phyloP scores from a whole-genome alignment of 257 asterid species.

The Petrea volubilis region DNA sequence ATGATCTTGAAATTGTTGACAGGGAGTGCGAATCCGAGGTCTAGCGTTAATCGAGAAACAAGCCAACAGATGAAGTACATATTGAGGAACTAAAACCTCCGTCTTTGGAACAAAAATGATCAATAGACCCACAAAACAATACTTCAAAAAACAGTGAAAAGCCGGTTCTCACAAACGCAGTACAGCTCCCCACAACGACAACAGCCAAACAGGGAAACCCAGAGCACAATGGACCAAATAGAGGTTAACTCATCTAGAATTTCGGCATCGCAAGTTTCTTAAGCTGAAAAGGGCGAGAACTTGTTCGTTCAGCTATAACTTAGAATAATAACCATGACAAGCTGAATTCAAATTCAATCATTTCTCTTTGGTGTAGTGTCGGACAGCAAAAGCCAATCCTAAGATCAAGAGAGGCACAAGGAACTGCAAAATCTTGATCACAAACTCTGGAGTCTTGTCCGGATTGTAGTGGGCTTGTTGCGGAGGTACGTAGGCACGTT shows the following conservation, averaged over 20 bases:
- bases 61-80: not conserved
- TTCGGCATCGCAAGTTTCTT: not conserved
- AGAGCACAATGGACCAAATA: not conserved
- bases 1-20: too few relatives aligned
- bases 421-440: constrained; percentile 79
- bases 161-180: not conserved
- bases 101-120: not conserved
- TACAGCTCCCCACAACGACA: not conserved
- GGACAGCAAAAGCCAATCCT: constrained; percentile 75
- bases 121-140: not conserved
- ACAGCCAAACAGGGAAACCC: not conserved
- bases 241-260: not conserved
- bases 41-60: not conserved
- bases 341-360: constrained; percentile 8
- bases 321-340: not conserved
- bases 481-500: constrained; percentile 44
- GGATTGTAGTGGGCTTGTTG: constrained; percentile 53
- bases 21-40: not conserved
- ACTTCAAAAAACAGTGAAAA: not conserved
- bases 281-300: not conserved
- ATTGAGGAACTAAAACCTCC: not conserved
- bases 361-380: constrained; percentile 72
- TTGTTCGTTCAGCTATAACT: constrained; percentile 20
- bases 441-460: constrained; percentile 67
- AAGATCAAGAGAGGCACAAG: constrained; percentile 77